phyloP scores from a whole-genome alignment of 805 yeast genomes.

The Saccharomycopsis olivae region DNA sequence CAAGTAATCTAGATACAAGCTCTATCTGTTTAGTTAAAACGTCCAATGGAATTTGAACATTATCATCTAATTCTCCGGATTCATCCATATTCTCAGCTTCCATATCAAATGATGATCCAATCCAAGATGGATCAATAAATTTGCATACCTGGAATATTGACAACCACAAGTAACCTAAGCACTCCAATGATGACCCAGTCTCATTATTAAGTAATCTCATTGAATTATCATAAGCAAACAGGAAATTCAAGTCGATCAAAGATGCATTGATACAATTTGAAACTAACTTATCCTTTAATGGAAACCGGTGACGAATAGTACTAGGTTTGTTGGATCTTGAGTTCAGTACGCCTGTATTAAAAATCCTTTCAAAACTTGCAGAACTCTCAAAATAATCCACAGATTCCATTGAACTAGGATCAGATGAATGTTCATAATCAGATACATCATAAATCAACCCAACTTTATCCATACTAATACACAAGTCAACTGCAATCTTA shows the following conservation, averaged over 20 bases:
- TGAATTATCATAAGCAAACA: constrained; percentile 30
- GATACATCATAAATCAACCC: constrained; percentile 16
- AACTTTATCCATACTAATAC: constrained; percentile 24
- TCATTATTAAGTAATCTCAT: constrained; percentile 24
- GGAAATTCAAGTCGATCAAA: constrained; percentile 32
- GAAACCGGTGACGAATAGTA: too few species aligned
- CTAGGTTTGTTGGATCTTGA: not conserved
- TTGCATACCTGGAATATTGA: constrained; percentile 37
- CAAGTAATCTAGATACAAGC: constrained; percentile 28
- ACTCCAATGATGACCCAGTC: constrained; percentile 10
- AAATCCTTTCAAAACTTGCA: not conserved
- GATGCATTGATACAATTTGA: constrained; percentile 35
- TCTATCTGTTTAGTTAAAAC: constrained; percentile 28
- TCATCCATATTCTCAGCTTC: constrained; percentile 11
- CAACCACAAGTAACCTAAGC: constrained; percentile 27
- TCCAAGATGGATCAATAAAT: constrained; percentile 21
- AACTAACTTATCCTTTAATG: constrained; percentile 26
- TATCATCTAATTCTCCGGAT: not conserved
- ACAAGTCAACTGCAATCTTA: constrained; percentile 28
- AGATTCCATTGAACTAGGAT: not conserved
- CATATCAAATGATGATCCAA: constrained; percentile 8
- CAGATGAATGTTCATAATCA: constrained; percentile 3
- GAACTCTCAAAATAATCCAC: constrained; percentile 5
- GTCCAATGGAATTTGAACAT: constrained; percentile 14
- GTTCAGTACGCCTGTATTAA: too few species aligned